Evolutionary conservation across 1,284 basidiomycete species (phyloP).

Genomic region (Exobasidium cylindrosporum): DNA sequence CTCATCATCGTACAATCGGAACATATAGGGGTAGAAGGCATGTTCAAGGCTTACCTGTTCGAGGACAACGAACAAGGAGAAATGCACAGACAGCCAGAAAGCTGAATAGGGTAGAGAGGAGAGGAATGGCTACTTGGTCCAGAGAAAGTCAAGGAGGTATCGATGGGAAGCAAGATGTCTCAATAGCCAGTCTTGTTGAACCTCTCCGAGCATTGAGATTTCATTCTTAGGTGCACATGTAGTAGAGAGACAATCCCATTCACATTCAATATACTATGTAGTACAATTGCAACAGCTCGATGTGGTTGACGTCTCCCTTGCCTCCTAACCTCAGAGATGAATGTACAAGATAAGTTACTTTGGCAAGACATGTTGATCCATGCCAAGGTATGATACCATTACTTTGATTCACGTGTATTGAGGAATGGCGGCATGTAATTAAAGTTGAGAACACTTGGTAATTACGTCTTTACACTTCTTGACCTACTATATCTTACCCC

Average conservation of each 20-base stretch:
- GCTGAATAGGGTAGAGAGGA: conserved; percentile 70
- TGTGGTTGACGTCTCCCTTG: too few species aligned
- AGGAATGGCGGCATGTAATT: neutral
- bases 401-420: neutral
- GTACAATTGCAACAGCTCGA: too few species aligned
- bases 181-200: neutral
- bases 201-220: neutral
- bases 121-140: conserved; percentile 25
- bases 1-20: conserved; percentile 82
- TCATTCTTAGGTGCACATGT: too few species aligned
- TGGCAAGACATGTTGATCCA: too few species aligned
- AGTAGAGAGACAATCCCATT: too few species aligned
- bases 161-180: conserved; percentile 94
- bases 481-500: neutral
- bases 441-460: neutral
- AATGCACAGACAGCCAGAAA: conserved; percentile 82
- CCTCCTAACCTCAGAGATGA: too few species aligned
- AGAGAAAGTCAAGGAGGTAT: conserved; percentile 67
- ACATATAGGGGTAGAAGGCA: conserved; percentile 81
- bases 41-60: conserved; percentile 80
- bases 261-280: too few species aligned
- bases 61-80: conserved; percentile 81
- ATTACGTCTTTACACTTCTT: neutral
- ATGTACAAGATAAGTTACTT: too few species aligned
- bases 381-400: neutral